Evolutionary conservation across 2,329 filamentous ascomycete genomes (phyloP), one percentile per base, ranked within the genome.

Genomic region (Colletotrichum simmondsii): DNA sequence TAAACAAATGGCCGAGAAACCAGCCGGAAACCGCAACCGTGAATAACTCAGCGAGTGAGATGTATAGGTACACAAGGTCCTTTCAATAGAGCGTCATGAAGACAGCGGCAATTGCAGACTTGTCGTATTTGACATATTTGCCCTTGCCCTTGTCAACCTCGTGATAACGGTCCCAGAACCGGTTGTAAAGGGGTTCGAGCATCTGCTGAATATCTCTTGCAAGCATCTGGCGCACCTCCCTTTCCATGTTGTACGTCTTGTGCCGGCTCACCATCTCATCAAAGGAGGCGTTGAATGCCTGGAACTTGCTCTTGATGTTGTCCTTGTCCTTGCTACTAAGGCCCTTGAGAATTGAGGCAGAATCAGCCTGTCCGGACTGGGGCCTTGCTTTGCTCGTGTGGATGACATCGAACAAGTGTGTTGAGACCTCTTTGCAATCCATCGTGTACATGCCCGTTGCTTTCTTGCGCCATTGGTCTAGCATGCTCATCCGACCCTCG

Each of bases 71-170:
- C 53, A 56, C 12, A 30, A 57, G 14, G 5, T 28, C 32, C 32
- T 42, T 14, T 62, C 59, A 87, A 75, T 86, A 87, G 32, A 91
- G 81, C 65, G 86, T 88, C 65, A 85, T 78, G 77, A 92, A 92
- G 11, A 92, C 87, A 26, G 90, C 90, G 59, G 93, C 91, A 78
- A 99, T 92, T 60, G 91, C 90, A 53, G 88, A 87, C 86, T 98
- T 98, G 85, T 98, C 95, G 81, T 98, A 98, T 85, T 97, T 98
- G 81, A 97, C 95, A 83, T 98, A 97, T 83, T 99, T 99, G 77
- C 96, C 96, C 84, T 95, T 97, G 72, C 97, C 97, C 86, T 98
- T 98, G 84, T 98, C 96, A 75, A 98, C 92, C 83, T 98, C 97
- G 81, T 98, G 95, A 81, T 99, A 99, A 32, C 96, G 90, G 83